These are phyloP conservation scores for Aspergillus clavatus DNA, from an alignment of 2,329 filamentous ascomycete genomes.

Conservation along the genomic window DNA sequence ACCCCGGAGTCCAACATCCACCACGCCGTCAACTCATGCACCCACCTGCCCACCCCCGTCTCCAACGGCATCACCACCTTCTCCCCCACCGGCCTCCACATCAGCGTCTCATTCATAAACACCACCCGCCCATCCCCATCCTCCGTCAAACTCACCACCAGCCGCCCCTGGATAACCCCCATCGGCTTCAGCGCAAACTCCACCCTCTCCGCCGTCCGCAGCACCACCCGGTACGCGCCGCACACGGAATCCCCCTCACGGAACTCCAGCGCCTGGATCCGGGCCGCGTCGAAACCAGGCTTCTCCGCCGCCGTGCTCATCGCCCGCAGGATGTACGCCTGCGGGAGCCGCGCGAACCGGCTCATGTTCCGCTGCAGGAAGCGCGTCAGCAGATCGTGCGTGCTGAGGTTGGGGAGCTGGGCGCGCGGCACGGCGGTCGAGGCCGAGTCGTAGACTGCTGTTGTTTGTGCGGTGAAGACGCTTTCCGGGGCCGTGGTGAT, in stretches of 20 bases:
- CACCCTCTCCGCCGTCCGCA: constrained; percentile 23
- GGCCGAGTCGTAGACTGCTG: constrained; percentile 21
- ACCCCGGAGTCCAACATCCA: constrained; percentile 35
- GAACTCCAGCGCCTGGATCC: constrained; percentile 28
- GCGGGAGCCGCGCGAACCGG: constrained; percentile 28
- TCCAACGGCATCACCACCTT: constrained; percentile 27
- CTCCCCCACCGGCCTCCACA: constrained; percentile 25
- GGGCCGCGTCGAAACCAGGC: constrained; percentile 21
- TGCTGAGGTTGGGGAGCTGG: constrained; percentile 13
- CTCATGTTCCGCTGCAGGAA: constrained; percentile 34
- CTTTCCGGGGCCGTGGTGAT: constrained; percentile 22
- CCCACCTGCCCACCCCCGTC: constrained; percentile 19
- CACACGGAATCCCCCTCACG: constrained; percentile 29
- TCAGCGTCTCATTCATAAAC: constrained; percentile 28
- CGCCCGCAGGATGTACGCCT: constrained; percentile 25
- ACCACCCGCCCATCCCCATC: constrained; percentile 13
- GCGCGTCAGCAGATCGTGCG: constrained; percentile 21
- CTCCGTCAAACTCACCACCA: constrained; percentile 23
- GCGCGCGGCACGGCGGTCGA: constrained; percentile 17
- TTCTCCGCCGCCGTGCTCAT: constrained; percentile 13
- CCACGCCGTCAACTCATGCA: constrained; percentile 34
- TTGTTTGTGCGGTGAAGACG: constrained; percentile 17
- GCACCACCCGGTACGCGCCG: constrained; percentile 27
- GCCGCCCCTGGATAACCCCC: constrained; percentile 16
- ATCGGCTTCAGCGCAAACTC: constrained; percentile 29